Conservation (phyloP, 257 asterid species). For the Coffea eugenioides region DNA sequence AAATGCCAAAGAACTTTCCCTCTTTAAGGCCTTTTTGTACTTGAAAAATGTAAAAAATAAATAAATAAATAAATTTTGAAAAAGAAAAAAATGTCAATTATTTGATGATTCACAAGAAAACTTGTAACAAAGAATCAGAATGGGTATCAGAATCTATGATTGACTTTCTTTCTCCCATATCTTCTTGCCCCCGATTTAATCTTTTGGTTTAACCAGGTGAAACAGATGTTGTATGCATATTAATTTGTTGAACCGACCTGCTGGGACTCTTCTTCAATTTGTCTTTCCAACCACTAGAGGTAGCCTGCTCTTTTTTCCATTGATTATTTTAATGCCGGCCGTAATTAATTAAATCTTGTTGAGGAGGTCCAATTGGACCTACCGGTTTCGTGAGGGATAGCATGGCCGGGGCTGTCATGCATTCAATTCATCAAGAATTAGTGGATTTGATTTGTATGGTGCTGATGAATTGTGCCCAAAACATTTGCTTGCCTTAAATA, state of each 20-base stretch:
- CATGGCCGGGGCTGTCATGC: neutral
- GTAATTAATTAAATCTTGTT: neutral
- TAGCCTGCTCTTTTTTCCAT: neutral
- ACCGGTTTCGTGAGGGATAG: neutral
- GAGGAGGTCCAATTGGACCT: neutral
- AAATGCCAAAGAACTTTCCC: neutral
- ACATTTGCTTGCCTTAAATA: neutral
- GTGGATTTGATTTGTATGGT: neutral
- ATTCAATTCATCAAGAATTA: neutral
- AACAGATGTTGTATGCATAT: neutral
- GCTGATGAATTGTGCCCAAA: neutral
- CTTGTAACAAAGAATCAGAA: neutral
- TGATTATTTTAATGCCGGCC: conserved; percentile 1
- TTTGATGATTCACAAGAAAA: neutral
- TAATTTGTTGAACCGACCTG: conserved; percentile 15
- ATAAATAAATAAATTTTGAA: no score
- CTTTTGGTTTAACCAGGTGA: neutral
- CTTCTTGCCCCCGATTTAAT: conserved; percentile 2
- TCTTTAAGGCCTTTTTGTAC: neutral
- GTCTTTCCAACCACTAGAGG: neutral
- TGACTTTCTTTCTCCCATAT: neutral
- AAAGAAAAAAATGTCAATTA: neutral
- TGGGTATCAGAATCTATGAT: neutral
- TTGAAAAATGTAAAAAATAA: neutral
- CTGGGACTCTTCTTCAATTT: neutral